phyloP scores from a whole-genome alignment of 257 asterid species.

The Echites panduratus region DNA sequence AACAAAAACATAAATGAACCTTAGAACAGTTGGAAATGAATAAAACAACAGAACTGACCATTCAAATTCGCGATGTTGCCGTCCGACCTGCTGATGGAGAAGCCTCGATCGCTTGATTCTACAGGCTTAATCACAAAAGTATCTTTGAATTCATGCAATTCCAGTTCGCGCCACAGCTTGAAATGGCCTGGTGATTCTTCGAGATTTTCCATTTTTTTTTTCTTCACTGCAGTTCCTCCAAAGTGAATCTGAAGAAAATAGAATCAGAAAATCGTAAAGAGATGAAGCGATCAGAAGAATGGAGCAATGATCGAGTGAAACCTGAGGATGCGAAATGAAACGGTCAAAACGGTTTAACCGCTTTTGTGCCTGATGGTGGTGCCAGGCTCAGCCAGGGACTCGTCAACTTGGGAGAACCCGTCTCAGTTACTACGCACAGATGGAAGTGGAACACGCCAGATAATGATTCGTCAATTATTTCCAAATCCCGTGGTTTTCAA shows the following conservation, averaged over 20 bases:
- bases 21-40: too few species aligned
- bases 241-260: neutral
- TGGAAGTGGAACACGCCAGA: neutral
- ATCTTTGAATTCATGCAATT: conserved; percentile 56
- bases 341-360: conserved; percentile 7
- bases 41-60: conserved; percentile 30
- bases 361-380: neutral
- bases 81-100: conserved; percentile 60
- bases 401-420: neutral
- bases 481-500: neutral
- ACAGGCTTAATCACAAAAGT: conserved; percentile 54
- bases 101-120: conserved; percentile 71
- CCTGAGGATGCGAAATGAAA: neutral
- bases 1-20: neutral
- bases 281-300: neutral
- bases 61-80: conserved; percentile 55
- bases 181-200: conserved; percentile 33
- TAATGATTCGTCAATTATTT: neutral
- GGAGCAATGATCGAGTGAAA: neutral
- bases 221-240: neutral
- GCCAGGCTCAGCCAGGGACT: too few species aligned
- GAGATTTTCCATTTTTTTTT: conserved; percentile 44
- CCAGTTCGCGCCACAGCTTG: conserved; percentile 71
- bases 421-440: neutral
- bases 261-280: neutral